A percentile compares a stretch with the other conserved stretches of the same genome.
phyloP scores from a whole-genome alignment of 139 green algal genomes.

The Microglena sp. region DNA sequence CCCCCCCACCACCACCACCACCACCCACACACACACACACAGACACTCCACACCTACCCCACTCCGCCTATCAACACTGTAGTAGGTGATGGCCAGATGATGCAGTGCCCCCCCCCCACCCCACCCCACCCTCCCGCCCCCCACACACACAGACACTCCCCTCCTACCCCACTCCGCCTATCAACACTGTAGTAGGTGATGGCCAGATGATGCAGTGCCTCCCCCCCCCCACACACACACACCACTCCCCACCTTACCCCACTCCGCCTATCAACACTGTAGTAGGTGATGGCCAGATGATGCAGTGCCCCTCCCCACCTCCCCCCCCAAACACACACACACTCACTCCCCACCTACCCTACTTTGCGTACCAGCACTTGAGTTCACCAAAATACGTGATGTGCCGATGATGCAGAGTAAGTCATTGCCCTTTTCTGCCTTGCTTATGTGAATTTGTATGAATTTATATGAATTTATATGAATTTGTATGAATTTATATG shows the following conservation, averaged over 20 bases:
- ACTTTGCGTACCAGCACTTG: too few relatives aligned
- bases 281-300: too few relatives aligned
- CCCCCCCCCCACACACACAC: background rate
- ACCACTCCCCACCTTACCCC: background rate
- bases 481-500: too few relatives aligned
- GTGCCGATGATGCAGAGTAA: too few relatives aligned
- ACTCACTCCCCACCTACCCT: background rate
- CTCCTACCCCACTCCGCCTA: background rate
- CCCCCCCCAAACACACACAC: background rate
- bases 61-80: background rate
- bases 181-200: constrained; percentile 2
- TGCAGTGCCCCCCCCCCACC: background rate
- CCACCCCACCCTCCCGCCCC: background rate
- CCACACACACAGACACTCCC: background rate
- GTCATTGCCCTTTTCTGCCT: too few relatives aligned
- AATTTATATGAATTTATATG: too few relatives aligned
- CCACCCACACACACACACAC: background rate
- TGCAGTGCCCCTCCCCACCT: background rate
- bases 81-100: too few relatives aligned
- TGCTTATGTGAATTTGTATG: too few relatives aligned
- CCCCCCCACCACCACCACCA: background rate
- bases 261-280: background rate
- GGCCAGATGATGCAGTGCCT: too few relatives aligned
- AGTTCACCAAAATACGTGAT: constrained; percentile 2
- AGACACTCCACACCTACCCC: background rate